Base-by-base conservation (phyloP, 805 yeast genomes). In the Nakazawaea ishiwadae region DNA sequence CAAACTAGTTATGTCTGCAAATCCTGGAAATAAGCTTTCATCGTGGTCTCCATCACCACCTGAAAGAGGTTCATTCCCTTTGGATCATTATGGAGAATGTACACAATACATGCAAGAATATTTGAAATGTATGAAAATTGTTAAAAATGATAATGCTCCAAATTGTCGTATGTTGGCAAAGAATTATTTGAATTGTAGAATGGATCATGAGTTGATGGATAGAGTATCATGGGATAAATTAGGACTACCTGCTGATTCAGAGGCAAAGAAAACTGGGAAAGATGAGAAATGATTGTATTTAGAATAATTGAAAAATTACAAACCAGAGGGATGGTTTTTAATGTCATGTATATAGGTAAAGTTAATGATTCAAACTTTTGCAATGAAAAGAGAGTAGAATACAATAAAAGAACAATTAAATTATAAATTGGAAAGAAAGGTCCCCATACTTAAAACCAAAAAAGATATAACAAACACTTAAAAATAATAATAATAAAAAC, bases 51-150 rank as follows among this genome's bases (percentile, higher is more conserved):
- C 97, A 8, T 83, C 91, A 0, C 96, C 99, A 17, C 99, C 99
- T 2, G 96, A 91, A 50, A 68, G 96, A 50, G 99, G 99, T 0
- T 87, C 98, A 0, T 91, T 91, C 61, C 99, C 98, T 0, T 66
- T 91, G 34, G 99, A 91, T 55, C 99, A 91, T 55, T 68, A 62
- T 46, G 82, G 81, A 6, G 98, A 93, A 49, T 91, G 98, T 56
- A 77, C 79, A 17, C 68, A 69, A 17, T 75, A 78, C 44, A 93
- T 90, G 93, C 58, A 71, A 33, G 75, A 75, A 35, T 91, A 91
- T 57, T 65, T 91, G 48, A 65, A 77, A 35, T 91, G 99, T 63
- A 65, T 91, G 62, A 81, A 84, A 55, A 65, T 79, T 24, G 87
- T 89, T 12, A 73, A 72, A 42, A 91, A 91, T 45, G 80, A 81